A percentile compares a stretch with the other conserved stretches of the same genome.
These are phyloP conservation scores for Pinus tabuliformis DNA, from an alignment of 75 land plant species.

Conservation along the genomic window DNA sequence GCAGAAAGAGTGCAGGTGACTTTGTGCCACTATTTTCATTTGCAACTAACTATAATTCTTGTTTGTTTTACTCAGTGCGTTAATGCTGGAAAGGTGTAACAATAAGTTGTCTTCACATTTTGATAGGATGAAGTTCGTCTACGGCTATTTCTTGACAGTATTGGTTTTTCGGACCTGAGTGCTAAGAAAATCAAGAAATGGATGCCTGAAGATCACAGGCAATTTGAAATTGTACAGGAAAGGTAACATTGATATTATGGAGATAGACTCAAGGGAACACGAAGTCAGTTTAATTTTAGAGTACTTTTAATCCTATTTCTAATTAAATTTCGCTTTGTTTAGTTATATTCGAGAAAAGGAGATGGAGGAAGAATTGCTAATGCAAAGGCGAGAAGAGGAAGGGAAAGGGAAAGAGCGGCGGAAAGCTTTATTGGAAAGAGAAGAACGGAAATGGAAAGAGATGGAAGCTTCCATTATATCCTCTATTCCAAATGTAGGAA, in stretches of 20 bases:
- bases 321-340: background rate
- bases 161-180: conserved; percentile 93
- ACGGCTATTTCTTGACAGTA: conserved; percentile 95
- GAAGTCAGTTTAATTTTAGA: background rate
- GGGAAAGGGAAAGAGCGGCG: conserved; percentile 98
- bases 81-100: background rate
- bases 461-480: conserved; percentile 94
- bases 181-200: conserved; percentile 96
- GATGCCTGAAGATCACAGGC: conserved; percentile 97
- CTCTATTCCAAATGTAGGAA: conserved; percentile 94
- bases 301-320: background rate
- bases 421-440: conserved; percentile 86
- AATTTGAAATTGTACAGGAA: conserved; percentile 93
- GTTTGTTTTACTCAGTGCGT: background rate
- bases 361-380: conserved; percentile 94
- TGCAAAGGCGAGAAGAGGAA: conserved; percentile 98
- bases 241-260: conserved; percentile 43
- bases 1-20: conserved; percentile 94
- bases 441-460: conserved; percentile 97
- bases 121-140: conserved; percentile 95
- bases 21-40: background rate
- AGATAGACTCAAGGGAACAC: background rate
- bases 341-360: conserved; percentile 98
- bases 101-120: background rate
- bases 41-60: background rate